These are phyloP conservation scores for Musa itinerans DNA, from an alignment of 176 grass and related monocot genomes.

Conservation along the genomic window DNA sequence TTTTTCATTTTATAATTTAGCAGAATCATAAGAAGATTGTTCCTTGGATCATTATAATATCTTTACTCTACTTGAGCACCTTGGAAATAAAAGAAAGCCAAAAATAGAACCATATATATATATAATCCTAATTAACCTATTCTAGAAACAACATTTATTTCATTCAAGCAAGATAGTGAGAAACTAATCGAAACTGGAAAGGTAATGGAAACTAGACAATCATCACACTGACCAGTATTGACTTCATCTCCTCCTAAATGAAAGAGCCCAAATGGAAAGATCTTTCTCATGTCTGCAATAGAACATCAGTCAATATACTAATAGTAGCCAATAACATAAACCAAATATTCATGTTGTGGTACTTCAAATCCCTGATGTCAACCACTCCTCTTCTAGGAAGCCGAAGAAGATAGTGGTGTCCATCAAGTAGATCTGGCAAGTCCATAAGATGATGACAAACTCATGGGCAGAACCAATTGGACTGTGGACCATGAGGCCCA, in stretches of 20 bases:
- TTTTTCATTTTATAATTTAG: background rate
- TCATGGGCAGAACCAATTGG: background rate
- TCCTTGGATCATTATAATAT: background rate
- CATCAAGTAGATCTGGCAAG: background rate
- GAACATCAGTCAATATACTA: background rate
- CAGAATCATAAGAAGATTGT: background rate
- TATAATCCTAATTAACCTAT: background rate
- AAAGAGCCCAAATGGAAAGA: constrained; percentile 91
- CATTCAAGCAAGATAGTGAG: background rate
- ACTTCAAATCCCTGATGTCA: background rate
- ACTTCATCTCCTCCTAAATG: constrained; percentile 99
- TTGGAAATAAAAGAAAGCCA: background rate
- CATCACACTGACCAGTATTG: constrained; percentile 60
- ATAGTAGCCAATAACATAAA: background rate
- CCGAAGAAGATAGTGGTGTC: background rate
- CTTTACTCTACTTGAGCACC: background rate
- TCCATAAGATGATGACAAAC: background rate
- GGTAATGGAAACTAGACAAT: background rate
- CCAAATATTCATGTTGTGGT: background rate
- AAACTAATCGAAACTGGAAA: background rate
- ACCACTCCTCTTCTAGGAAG: background rate
- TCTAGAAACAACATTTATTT: background rate
- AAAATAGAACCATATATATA: too few relatives aligned
- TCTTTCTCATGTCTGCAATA: constrained; percentile 89
- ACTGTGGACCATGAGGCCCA: background rate